Conservation (phyloP, 331 rosid species). For the Phaseolus coccineus region DNA sequence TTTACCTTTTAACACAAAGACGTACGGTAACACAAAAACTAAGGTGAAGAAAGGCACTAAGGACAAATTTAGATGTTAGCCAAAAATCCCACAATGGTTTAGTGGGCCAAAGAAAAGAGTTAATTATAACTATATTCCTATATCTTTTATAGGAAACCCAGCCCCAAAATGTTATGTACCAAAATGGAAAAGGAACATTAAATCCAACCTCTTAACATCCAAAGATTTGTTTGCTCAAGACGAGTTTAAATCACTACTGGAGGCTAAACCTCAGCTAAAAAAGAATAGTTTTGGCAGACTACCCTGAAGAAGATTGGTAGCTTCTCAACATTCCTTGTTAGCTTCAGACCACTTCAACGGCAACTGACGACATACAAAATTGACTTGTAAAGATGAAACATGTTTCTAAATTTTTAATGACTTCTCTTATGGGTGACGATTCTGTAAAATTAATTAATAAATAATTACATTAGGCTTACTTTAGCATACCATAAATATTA, state of each 20-base stretch:
- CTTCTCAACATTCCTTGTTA: slow-evolving; percentile 32
- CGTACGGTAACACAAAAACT: slow-evolving; percentile 19
- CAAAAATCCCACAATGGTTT: slow-evolving; percentile 36
- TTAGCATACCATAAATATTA: no score
- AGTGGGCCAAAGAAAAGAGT: slow-evolving; percentile 28
- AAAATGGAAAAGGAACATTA: slow-evolving; percentile 38
- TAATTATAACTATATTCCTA: slow-evolving; percentile 41
- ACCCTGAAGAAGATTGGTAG: slow-evolving; percentile 18
- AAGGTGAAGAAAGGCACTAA: neutral
- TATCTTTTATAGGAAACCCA: slow-evolving; percentile 46
- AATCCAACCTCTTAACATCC: slow-evolving; percentile 21
- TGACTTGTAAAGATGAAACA: slow-evolving; percentile 1
- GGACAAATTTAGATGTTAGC: neutral
- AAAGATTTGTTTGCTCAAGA: slow-evolving; percentile 31
- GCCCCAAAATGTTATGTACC: slow-evolving; percentile 49
- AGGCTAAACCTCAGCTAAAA: slow-evolving; percentile 37
- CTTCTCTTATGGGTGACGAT: slow-evolving; percentile 73
- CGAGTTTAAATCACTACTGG: slow-evolving; percentile 26
- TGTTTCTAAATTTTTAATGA: slow-evolving; percentile 67
- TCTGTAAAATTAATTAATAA: slow-evolving; percentile 60
- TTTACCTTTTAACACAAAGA: slow-evolving; percentile 10
- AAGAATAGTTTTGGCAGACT: slow-evolving; percentile 23
- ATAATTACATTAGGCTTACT: slow-evolving; percentile 30
- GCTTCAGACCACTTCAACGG: slow-evolving; percentile 28
- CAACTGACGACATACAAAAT: neutral